Base-by-base conservation (phyloP, 257 asterid genomes). In the Solanum dulcamara region DNA sequence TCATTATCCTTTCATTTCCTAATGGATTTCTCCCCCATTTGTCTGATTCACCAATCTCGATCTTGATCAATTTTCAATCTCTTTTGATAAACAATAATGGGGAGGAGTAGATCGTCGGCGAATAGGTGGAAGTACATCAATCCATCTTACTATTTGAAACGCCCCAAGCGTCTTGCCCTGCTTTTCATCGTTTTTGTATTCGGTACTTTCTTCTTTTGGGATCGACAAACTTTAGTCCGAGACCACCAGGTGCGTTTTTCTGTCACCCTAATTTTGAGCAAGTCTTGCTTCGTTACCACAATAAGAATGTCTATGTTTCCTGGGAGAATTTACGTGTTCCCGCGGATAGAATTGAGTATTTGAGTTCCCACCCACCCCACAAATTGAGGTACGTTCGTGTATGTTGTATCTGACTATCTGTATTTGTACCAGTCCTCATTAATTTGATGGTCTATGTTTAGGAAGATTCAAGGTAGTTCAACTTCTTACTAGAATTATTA, bases 131-230 rank as follows among this genome's bases (percentile, higher is more conserved):
- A 94, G 88, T 90, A 90, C 86, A 70, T 93, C 51, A 95, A 94
- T 90, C 99, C 99, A 26, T 93, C 93, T 9, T 95, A 95, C 92
- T 97, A 95, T 86, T 80, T 97, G 90, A 95, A 93, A 94, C 92
- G 98, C 9, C 99, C 99, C 9, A 94, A 93, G 89, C 97, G 95
- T 75, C 91, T 97, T 37, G 97, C 98, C 24, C 82, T 91, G 87
- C 92, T 97, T 10, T 90, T 97, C 87, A 88, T 94, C 38, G 50
- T 92, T 5, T 94, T 95, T 84, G 95, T 97, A 60, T 85, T 60
- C 75, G 90, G 85, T 57, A 87, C 92, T 85, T 90, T 94, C 48
- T 87, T 95, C 84, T 88, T 97, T 75, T 97, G 97, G 99, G 99
- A 97, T 92, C 98, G 99, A 10, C 99, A 95, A 81, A 92, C 99